Base-by-base conservation (phyloP, 768 basidiomycete genomes). In the Auricularia heimuer region DNA sequence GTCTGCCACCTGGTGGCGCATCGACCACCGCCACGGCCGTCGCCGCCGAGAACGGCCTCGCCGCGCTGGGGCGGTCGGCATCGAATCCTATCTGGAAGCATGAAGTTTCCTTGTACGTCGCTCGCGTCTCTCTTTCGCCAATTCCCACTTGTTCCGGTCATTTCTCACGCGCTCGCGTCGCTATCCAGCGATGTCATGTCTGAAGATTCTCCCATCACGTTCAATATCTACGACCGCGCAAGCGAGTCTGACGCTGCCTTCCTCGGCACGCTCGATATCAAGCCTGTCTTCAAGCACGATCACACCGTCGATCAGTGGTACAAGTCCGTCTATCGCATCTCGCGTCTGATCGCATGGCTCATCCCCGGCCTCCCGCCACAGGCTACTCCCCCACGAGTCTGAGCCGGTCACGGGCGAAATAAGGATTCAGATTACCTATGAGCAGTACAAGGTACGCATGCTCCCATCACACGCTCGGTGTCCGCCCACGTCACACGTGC, bases 11-110 rank as follows among this genome's bases (percentile, higher is more conserved):
- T 35, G 65, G 35, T n/a, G 21, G 54, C 37, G 56, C 62, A 14
- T 64, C 66, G 18, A 54, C 63, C 10, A 64, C 66, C 16, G 63
- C 63, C 35, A 51, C 66, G 75, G 79, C 4, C 81, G 89, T 63
- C 88, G 91, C 70, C 82, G 84, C 66, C 24, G 58, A 51, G 47
- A 51, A 18, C 21, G 47, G 47, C 21, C 16, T 51, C 7, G 47
- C 56, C 6, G 56, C 56, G 24, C 56, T 60, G 24, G 56, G 85
- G 62, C 75, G 85, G 44, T 87, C 86, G 21, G 82, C 91, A 65
- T 83, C 92, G 72, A 98, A 94, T 78, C 96, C 97, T 11, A 88
- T 95, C 24, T 99, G 97, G 97, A 99, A 99, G 78, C 96, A 98
- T 74, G 90, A 98, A 75, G 97, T 98, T 39, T 88, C 92, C 54